A percentile compares a stretch with the other conserved stretches of the same genome.
Conservation (phyloP, 2,329 filamentous ascomycete genomes). For the Scedosporium minutisporum region DNA sequence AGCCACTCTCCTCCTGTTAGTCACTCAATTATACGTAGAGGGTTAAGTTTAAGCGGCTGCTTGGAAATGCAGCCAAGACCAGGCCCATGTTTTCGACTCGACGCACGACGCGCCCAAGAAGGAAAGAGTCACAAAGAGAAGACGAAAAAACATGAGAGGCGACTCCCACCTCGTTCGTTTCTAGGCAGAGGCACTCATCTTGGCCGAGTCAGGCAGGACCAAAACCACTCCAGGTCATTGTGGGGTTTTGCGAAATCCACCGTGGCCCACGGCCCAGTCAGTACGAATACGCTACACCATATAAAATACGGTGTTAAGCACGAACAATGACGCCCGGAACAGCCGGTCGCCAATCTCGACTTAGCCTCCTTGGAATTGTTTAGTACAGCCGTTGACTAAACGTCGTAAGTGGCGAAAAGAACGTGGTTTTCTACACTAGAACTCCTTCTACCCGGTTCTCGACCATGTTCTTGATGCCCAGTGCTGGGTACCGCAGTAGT, state of each 20-base stretch:
- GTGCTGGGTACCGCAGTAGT: background rate
- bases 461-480: background rate
- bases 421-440: background rate
- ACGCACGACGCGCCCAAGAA: background rate
- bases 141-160: background rate
- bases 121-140: background rate
- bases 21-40: background rate
- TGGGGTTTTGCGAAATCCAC: background rate
- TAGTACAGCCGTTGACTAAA: background rate
- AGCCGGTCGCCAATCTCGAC: background rate
- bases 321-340: background rate
- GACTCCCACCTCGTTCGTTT: background rate
- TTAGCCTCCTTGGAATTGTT: background rate
- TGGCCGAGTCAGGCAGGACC: no score
- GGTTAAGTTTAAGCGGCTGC: background rate
- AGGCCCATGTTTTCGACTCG: background rate
- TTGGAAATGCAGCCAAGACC: background rate
- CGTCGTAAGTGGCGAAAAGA: background rate
- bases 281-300: no score
- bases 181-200: no score
- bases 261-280: background rate
- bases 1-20: background rate
- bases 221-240: background rate
- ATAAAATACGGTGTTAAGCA: background rate
- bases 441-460: background rate